Evolutionary conservation across 2,329 filamentous ascomycete genomes (phyloP), one percentile per base, ranked within the genome.

Genomic region (Paecilomyces fulvus): DNA sequence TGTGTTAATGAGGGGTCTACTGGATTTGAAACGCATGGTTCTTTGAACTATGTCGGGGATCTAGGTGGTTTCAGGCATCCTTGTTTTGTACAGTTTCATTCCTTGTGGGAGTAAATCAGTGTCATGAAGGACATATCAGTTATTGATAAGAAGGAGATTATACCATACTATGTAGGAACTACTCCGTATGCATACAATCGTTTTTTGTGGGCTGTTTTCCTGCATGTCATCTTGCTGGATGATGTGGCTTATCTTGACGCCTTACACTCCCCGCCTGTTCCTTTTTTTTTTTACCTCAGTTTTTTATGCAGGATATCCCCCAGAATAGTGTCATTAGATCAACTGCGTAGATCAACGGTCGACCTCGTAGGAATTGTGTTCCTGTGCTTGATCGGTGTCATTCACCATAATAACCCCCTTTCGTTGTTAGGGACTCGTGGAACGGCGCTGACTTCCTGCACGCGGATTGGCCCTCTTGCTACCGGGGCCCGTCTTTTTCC

Each of bases 401-500:
- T 17, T 20, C 37, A 6, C 37, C 14, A n/a, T 10, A 28, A 28
- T 3, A 28, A 28, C 25, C 33, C 48, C 48, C 48, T 49, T 54
- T 23, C 20, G 28, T 30, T 49, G 37, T 23, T 30, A 54, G 30
- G 37, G 14, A 46, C 25, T 50, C 43, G 25, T 49, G 53, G 46
- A 48, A 30, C 53, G 5, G 10, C 48, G 48, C 14, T 23, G 20
- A 8, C 30, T 30, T 10, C 4, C 3, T 5, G 10, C 8, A 14
- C n/a, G 3, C 17, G 23, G 43, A 55, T 55, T 55, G 53, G 53
- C 25, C 28, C 17, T n/a, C 17, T 25, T 25, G 20, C 51, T 48
- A 14, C 55, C 56, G 57, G 59, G 57, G 51, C 49, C 56, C 54
- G 56, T 55, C 53, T 58, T 62, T 55, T 57, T 58, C 56, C 59